These are phyloP conservation scores for Penicillium macrosclerotiorum DNA, from an alignment of 495 filamentous ascomycete species.

Conservation along the genomic window DNA sequence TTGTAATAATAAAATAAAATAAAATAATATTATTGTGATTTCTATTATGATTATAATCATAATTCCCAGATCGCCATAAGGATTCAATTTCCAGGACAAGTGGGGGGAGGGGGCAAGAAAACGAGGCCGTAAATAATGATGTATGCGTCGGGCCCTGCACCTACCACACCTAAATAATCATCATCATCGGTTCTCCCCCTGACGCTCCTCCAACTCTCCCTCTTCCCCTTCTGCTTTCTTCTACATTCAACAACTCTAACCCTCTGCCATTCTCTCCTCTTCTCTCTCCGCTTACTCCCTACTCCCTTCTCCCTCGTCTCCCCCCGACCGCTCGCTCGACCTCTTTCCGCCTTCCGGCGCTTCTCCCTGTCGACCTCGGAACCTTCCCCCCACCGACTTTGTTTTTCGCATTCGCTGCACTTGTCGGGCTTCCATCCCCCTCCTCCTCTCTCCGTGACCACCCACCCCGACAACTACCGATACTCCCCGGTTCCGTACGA, in stretches of 20 bases:
- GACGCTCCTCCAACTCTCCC: conserved; percentile 1
- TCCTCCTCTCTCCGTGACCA: too few relatives aligned
- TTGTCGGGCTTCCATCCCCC: not conserved
- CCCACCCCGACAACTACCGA: too few relatives aligned
- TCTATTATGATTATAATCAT: not conserved
- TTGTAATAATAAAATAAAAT: conserved; percentile 9
- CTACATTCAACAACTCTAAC: not conserved
- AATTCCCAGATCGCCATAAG: not conserved
- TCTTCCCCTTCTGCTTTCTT: not conserved
- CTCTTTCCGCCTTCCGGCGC: not conserved
- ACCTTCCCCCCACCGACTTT: not conserved
- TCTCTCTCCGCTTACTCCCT: too few relatives aligned
- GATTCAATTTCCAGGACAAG: conserved; percentile 2
- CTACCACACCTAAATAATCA: conserved; percentile 31
- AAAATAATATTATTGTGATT: not conserved
- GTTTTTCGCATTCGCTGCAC: not conserved
- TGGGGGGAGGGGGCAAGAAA: not conserved
- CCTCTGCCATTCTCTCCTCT: not conserved
- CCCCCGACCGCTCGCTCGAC: too few relatives aligned
- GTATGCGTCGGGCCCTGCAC: conserved; percentile 23
- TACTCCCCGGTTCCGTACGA: too few relatives aligned
- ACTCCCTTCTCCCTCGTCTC: too few relatives aligned
- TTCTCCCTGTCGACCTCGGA: not conserved
- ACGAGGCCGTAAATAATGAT: conserved; percentile 22
- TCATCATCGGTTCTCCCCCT: conserved; percentile 9